These are phyloP conservation scores for Penicillium aurantiogriseum DNA, from an alignment of 2,329 filamentous ascomycete species.

Conservation along the genomic window DNA sequence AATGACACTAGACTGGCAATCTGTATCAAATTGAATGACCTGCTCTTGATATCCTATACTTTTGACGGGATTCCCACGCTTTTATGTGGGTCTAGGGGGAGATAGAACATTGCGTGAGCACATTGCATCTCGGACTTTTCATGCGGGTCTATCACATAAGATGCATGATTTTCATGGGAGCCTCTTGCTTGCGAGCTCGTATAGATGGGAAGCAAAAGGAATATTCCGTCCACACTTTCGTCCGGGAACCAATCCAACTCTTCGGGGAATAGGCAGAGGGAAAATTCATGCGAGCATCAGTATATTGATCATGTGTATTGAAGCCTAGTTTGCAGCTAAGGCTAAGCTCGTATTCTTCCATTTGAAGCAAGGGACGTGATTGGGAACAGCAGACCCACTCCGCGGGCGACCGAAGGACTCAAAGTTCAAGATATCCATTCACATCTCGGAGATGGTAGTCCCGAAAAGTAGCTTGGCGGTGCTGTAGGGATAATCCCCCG, in stretches of 20 bases:
- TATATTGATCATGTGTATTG: constrained; percentile 8
- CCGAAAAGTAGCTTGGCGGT: constrained; percentile 4
- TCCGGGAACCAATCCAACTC: constrained; percentile 1
- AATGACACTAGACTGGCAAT: not conserved
- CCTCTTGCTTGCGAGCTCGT: not conserved
- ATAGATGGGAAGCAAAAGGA: not conserved
- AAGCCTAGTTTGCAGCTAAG: constrained; percentile 1
- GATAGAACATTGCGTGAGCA: not conserved
- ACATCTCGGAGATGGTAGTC: constrained; percentile 14
- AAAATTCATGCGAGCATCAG: constrained; percentile 6
- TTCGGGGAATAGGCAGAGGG: not conserved
- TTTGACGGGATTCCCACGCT: not conserved
- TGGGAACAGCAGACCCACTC: not conserved
- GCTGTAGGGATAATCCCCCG: not conserved
- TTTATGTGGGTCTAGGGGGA: not conserved
- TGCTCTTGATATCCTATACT: not conserved
- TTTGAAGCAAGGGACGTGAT: constrained; percentile 1
- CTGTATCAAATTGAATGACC: not conserved
- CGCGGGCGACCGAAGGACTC: not conserved
- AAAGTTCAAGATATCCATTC: constrained; percentile 1
- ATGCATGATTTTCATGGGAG: not conserved
- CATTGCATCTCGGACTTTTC: constrained; percentile 1
- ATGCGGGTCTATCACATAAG: not conserved
- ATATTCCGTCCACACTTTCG: not conserved
- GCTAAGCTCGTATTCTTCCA: constrained; percentile 1